Conservation (phyloP, 2,329 filamentous ascomycete species). For the Fusarium stilboides region DNA sequence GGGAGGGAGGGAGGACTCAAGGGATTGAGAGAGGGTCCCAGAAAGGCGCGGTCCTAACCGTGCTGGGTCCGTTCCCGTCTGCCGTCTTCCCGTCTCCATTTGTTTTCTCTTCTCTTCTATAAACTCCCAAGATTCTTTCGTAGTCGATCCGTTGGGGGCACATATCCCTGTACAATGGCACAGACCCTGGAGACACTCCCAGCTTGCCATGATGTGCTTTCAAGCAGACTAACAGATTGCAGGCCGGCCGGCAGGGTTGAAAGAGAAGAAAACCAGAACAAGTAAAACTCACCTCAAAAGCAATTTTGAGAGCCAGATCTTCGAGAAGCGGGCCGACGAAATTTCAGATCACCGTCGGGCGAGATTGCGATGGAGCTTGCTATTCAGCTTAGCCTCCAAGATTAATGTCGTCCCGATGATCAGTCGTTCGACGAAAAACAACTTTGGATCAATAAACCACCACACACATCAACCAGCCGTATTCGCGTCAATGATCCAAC, state of each 20-base stretch:
- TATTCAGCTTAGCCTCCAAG: constrained; percentile 30
- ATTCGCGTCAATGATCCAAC: constrained; percentile 43
- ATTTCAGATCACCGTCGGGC: constrained; percentile 35
- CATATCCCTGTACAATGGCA: constrained; percentile 22
- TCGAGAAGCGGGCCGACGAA: constrained; percentile 20
- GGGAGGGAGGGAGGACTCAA: constrained; percentile 38
- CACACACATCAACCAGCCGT: constrained; percentile 30
- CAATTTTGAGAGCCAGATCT: constrained; percentile 24
- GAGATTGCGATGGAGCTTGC: constrained; percentile 46
- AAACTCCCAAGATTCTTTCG: constrained; percentile 17
- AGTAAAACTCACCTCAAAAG: constrained; percentile 37
- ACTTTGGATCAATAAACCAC: constrained; percentile 16
- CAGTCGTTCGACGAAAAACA: constrained; percentile 12
- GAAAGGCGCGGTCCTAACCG: constrained; percentile 49
- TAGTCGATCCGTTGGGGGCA: constrained; percentile 9
- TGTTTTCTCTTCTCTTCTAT: constrained; percentile 43
- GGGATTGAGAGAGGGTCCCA: constrained; percentile 31
- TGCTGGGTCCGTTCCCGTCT: constrained; percentile 48
- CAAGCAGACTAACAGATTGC: neutral
- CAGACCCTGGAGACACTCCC: constrained; percentile 2
- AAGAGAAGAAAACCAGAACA: constrained; percentile 15
- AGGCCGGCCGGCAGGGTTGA: constrained; percentile 4
- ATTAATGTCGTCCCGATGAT: constrained; percentile 33
- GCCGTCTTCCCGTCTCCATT: constrained; percentile 49
- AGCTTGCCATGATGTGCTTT: neutral